phyloP scores from a whole-genome alignment of 495 filamentous ascomycete genomes.

The Lentithecium fluviatile region DNA sequence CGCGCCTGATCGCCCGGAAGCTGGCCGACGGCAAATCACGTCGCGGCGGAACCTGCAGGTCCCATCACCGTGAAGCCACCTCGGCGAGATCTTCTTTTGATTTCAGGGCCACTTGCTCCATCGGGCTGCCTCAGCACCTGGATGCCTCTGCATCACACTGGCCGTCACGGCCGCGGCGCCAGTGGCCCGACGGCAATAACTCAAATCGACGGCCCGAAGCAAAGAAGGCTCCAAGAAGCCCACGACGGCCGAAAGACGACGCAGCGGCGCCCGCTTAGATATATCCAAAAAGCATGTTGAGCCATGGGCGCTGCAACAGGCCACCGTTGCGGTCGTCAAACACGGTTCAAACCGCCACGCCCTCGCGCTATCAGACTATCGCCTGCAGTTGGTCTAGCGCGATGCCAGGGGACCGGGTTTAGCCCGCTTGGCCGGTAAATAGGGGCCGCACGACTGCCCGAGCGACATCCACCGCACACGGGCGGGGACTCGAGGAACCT shows the following conservation, averaged over 20 bases:
- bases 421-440: constrained; percentile 23
- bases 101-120: too few species aligned
- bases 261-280: constrained; percentile 6
- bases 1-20: too few species aligned
- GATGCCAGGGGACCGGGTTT: constrained; percentile 7
- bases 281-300: neutral
- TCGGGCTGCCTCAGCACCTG: too few species aligned
- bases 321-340: constrained; percentile 17
- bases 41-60: too few species aligned
- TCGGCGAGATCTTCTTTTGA: too few species aligned
- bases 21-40: too few species aligned
- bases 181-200: too few species aligned
- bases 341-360: constrained; percentile 25
- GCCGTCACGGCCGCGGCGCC: too few species aligned
- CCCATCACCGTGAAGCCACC: too few species aligned
- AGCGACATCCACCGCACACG: constrained; percentile 20
- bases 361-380: constrained; percentile 4
- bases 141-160: too few species aligned
- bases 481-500: constrained; percentile 11
- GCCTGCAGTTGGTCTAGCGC: neutral
- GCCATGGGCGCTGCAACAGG: neutral
- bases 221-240: too few species aligned
- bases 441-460: constrained; percentile 17
- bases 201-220: too few species aligned
- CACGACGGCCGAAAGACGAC: neutral